Base-by-base conservation (phyloP, 2,329 filamentous ascomycete genomes). In the Delphinella strobiligena region DNA sequence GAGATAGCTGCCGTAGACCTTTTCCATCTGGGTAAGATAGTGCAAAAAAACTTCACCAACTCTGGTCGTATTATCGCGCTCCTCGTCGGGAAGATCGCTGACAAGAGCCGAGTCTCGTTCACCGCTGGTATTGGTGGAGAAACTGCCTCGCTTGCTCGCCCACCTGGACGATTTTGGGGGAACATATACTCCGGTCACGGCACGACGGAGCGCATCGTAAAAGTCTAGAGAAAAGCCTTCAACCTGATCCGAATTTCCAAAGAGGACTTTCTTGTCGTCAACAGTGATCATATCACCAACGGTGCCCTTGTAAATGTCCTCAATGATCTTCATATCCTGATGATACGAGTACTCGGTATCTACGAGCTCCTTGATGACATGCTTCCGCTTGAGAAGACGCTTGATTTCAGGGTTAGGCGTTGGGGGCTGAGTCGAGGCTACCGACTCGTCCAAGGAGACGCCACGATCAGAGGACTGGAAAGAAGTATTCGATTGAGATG, bases 241-340 rank as follows among this genome's bases (percentile, higher is more conserved):
- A 41, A 98, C 80, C 51, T 94, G 82, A 51, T 91, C 83, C 3
- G 83, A 88, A 54, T 98, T 98, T 46, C 86, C 81, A 59, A 98
- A 98, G 12, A 98, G 76, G 10, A 83, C 71, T 55, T 88, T 93
- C 51, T 93, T 80, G 46, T 93, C 93, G 47, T 89, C 83, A 31
- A 75, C 67, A 32, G 82, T 84, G 19, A 95, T 73, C 47, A 86
- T 77, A 7, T 85, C 77, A 41, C 83, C 87, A 5, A 52, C 56
- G 1, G 91, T 96, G 32, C 85, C 87, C 61, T 93, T 93, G 69
- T 96, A 98, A 40, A 98, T 96, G 54, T 96, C 88, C 54, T 93
- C 86, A 2, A 94, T 82, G 38, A 98, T 89, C 57, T 88, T 94
- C 85, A 98, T 89, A 58, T 98, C 91, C 47, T 86, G 78, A 41